These are phyloP conservation scores for Cladophialophora yegresii DNA, from an alignment of 2,329 filamentous ascomycete species.

Conservation along the genomic window DNA sequence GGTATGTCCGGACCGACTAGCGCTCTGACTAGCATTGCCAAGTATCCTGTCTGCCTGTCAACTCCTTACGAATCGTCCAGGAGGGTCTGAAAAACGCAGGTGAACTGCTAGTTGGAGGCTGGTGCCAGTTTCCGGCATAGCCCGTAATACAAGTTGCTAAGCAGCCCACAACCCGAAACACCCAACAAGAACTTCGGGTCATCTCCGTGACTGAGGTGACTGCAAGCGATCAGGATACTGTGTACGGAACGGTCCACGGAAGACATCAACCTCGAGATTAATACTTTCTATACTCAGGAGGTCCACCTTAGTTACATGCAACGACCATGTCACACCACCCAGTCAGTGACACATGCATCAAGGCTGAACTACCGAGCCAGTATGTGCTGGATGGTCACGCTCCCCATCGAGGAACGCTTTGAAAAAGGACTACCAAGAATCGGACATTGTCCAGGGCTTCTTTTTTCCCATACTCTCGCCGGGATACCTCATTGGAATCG, in stretches of 20 bases:
- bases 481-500: constrained; percentile 66
- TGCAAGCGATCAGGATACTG: background rate
- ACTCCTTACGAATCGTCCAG: background rate
- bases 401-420: background rate
- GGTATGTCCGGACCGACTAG: background rate
- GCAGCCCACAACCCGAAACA: background rate
- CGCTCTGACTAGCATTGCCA: background rate
- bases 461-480: constrained; percentile 52
- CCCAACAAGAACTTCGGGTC: background rate
- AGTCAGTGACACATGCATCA: background rate
- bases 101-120: background rate
- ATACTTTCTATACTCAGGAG: background rate
- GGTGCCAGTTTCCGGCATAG: background rate
- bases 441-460: constrained; percentile 49
- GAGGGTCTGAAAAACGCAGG: background rate
- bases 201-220: background rate
- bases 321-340: background rate
- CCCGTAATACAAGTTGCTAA: background rate
- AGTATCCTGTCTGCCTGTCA: background rate
- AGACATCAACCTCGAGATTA: background rate
- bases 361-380: constrained; percentile 6
- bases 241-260: background rate
- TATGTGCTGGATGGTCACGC: background rate
- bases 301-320: background rate
- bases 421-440: background rate